Evolutionary conservation across 2,329 filamentous ascomycete species (phyloP), one percentile per base, ranked within the genome.

Genomic region (Aureobasidium sp.): DNA sequence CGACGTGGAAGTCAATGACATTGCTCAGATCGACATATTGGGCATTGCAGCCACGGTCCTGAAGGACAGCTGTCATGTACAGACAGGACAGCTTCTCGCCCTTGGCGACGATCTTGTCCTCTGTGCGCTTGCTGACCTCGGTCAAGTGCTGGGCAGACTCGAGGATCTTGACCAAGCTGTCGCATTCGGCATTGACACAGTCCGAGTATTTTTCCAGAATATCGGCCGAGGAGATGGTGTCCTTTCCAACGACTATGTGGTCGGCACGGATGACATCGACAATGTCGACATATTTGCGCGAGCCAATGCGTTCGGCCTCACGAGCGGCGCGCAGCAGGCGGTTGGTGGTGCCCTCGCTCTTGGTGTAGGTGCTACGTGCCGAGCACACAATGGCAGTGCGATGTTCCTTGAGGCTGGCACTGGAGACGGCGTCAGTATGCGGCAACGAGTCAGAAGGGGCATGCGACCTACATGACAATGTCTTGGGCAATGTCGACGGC

Each of bases 41-140:
- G 14, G 94, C 89, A 49, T 90, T 87, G 5, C 96, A 87, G 20
- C 90, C 88, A 69, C 84, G 82, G 70, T 96, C 91, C 71, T 88
- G 86, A 66, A 99, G 77, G 64, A 97, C 76, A 6, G 88, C 86
- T 25, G 93, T 84, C 88, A 99, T 92, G 74, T 94, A 94, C 36
- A 87, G 84, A 75, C 93, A 97, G 76, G 91, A 95, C 67, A 99
- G 80, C 78, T 96, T 97, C 81, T 99, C 94, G 61, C 94, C 94
- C 68, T 94, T 91, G 73, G 91, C 95, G 64, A 97, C 87, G 65
- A 99, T 90, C 68, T 93, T 88, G 69, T 84, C 80, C 72, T 80
- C 80, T 7, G 77, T 79, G 62, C 78, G 76, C 57, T 71, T 74
- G 22, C 79, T 81, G 52, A 84, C 76, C 61, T 81, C 80, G 65